Conservation (phyloP, 176 grass and related monocot genomes). For the Musa acuminata region DNA sequence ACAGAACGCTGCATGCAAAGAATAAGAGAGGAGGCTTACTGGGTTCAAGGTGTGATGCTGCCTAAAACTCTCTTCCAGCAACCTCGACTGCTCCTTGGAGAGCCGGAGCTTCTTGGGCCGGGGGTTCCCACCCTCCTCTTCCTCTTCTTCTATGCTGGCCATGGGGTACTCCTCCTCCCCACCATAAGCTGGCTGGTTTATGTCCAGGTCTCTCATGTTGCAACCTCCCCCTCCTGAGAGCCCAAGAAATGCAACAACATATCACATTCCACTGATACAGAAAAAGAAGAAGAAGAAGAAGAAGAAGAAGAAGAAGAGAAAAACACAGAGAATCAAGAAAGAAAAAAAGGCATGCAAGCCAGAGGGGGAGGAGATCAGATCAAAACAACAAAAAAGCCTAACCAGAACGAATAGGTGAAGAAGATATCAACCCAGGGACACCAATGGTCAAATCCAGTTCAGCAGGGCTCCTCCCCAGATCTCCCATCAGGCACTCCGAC, state of each 20-base stretch:
- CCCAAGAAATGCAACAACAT: not conserved
- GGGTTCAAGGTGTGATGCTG: slow-evolving; percentile 77
- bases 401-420: slow-evolving; percentile 54
- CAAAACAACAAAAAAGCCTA: not conserved
- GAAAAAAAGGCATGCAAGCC: not conserved
- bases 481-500: slow-evolving; percentile 27
- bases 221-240: slow-evolving; percentile 43
- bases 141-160: slow-evolving; percentile 67
- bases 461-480: slow-evolving; percentile 40
- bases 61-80: slow-evolving; percentile 89
- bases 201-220: slow-evolving; percentile 74
- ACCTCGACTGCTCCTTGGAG: slow-evolving; percentile 77
- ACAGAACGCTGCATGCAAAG: too few species aligned
- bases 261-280: not conserved
- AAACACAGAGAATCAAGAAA: not conserved
- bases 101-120: slow-evolving; percentile 87
- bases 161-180: slow-evolving; percentile 76
- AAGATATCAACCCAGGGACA: slow-evolving; percentile 67
- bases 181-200: slow-evolving; percentile 79
- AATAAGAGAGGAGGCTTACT: not conserved
- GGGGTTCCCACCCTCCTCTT: slow-evolving; percentile 36
- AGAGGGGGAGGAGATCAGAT: not conserved
- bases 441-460: slow-evolving; percentile 96
- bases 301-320: not conserved
- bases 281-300: not conserved